These are phyloP conservation scores for maize (Zea mays) DNA, from an alignment of 176 grass and related monocot species.

Conservation along the genomic window Zm-B73-REFERENCE-NAM-5.0 NC_050100.1:205646501-205647000, in stretches of 20 bases:
- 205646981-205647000: too few relatives aligned
- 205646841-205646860: too few relatives aligned
- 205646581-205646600: not conserved
- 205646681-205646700: slow-evolving; percentile 35
- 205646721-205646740: slow-evolving; percentile 41
- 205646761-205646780: not conserved
- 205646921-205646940: too few relatives aligned
- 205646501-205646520: slow-evolving; percentile 55
- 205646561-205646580: not conserved
- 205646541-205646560: slow-evolving; percentile 54
- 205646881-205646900: too few relatives aligned
- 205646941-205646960: too few relatives aligned
- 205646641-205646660: not conserved
- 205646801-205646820: too few relatives aligned
- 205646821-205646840: too few relatives aligned
- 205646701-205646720: slow-evolving; percentile 13
- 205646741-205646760: slow-evolving; percentile 3
- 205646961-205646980: too few relatives aligned
- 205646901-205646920: too few relatives aligned
- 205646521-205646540: slow-evolving; percentile 63
- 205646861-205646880: too few relatives aligned
- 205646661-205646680: not conserved
- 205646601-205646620: slow-evolving; percentile 21
- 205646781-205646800: too few relatives aligned
- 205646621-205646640: slow-evolving; percentile 17